Percentiles rank a stretch among this genome's conserved stretches.
Evolutionary conservation across 2,329 filamentous ascomycete genomes (phyloP).

Genomic region (Monascus ruber): DNA sequence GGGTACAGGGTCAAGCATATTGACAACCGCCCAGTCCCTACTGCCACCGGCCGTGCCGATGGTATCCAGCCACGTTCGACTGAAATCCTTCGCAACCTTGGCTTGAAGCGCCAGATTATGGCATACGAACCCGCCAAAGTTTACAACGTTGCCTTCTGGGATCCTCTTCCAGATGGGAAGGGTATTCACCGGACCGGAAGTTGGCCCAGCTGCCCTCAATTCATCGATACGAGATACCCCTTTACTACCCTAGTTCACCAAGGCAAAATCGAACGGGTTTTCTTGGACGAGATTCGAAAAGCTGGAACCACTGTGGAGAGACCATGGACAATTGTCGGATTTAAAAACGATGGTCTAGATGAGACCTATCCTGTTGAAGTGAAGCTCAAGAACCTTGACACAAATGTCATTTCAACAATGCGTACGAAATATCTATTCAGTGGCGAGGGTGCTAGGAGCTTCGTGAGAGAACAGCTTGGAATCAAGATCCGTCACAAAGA

Average conservation of each 20-base stretch:
- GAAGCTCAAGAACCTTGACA: slow-evolving; percentile 64
- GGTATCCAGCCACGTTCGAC: slow-evolving; percentile 84
- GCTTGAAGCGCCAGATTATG: slow-evolving; percentile 79
- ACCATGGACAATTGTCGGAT: slow-evolving; percentile 51
- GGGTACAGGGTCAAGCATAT: slow-evolving; percentile 93
- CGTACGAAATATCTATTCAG: slow-evolving; percentile 53
- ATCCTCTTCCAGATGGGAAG: slow-evolving; percentile 39
- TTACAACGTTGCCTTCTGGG: slow-evolving; percentile 59
- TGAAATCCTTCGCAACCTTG: slow-evolving; percentile 80
- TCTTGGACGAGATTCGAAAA: slow-evolving; percentile 51
- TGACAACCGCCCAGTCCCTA: slow-evolving; percentile 79
- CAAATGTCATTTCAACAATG: slow-evolving; percentile 54
- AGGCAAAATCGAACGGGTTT: slow-evolving; percentile 51
- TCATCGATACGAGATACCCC: slow-evolving; percentile 56
- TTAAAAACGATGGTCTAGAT: slow-evolving; percentile 49
- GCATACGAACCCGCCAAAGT: slow-evolving; percentile 76
- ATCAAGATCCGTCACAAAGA: slow-evolving; percentile 56
- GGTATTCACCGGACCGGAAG: slow-evolving; percentile 51
- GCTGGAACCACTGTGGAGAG: slow-evolving; percentile 45
- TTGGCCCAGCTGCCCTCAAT: slow-evolving; percentile 82
- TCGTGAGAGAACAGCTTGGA: slow-evolving; percentile 50
- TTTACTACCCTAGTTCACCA: slow-evolving; percentile 54
- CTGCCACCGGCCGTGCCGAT: slow-evolving; percentile 74
- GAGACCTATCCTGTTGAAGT: slow-evolving; percentile 72
- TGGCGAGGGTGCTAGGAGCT: slow-evolving; percentile 51